Evolutionary conservation across 139 green algal genomes (phyloP), one percentile per base, ranked within the genome.

Genomic region (Chlorella sp.): DNA sequence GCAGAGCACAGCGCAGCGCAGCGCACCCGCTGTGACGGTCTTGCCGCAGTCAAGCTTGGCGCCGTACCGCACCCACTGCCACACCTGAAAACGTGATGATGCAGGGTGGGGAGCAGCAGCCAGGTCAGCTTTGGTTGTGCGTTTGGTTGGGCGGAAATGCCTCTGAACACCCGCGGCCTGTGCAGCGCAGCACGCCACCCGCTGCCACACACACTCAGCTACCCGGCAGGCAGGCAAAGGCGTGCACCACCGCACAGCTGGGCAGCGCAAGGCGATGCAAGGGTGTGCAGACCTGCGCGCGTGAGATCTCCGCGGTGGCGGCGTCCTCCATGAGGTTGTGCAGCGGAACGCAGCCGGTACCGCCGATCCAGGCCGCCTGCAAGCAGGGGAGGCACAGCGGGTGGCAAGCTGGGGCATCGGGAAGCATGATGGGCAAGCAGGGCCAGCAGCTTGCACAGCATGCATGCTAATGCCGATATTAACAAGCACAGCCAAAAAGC

Each of bases 251-350:
- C 30, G 19, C 48, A 69, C 44, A 67, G 3, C 44, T 26, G 11
- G 51, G 13, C n/a, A n/a, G n/a, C n/a, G n/a, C n/a, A n/a, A n/a
- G n/a, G n/a, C n/a, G n/a, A n/a, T n/a, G n/a, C n/a, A n/a, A n/a
- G n/a, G n/a, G n/a, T n/a, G n/a, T n/a, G 0, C 70, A 6, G n/a
- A 87, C 82, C 82, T 88, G 86, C 9, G 92, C 41, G 87, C 93
- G 79, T n/a, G 73, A 93, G 88, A 98, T 97, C 90, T 98, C 95
- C 24, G 94, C 95, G 19, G 95, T 98, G n/a, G 95, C 95, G 0
- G 95, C 95, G 70, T 98, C 95, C 91, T 98, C 95, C 95, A 98
- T 98, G 32, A 98, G 92, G 85, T 96, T 95, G 91, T 97, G 89
- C 64, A 98, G 92, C 73, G 95, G 95, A 78, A 98, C 94, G 77